Conservation (phyloP, 192 early-diverging fungal species). For the Ambispora gerdemannii region DNA sequence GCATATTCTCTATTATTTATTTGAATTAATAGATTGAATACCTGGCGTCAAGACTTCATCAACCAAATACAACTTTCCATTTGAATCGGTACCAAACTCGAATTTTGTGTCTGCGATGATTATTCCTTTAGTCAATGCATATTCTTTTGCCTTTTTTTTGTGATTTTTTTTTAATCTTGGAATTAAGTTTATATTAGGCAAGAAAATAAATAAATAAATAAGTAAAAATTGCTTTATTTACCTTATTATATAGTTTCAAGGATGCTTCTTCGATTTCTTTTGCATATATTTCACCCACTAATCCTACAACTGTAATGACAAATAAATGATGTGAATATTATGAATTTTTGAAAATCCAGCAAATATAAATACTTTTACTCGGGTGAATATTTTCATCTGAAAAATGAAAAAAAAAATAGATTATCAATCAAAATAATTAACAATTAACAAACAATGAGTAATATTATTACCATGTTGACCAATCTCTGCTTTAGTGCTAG, state of each 20-base stretch:
- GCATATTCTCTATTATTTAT: too few relatives aligned
- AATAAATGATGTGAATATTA: neutral
- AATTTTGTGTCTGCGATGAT: constrained; percentile 99
- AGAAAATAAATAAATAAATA: constrained; percentile 87
- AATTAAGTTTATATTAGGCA: constrained; percentile 96
- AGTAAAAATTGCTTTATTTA: constrained; percentile 64
- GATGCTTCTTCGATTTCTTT: constrained; percentile 71
- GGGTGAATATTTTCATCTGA: constrained; percentile 98
- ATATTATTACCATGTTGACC: constrained; percentile 79
- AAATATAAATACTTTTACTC: constrained; percentile 52
- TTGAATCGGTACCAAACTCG: constrained; percentile 92
- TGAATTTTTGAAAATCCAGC: neutral
- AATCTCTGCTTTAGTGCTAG: constrained; percentile 98
- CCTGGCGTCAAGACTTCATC: constrained; percentile 97
- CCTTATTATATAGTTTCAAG: constrained; percentile 79
- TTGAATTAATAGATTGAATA: constrained; percentile 32
- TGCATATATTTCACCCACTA: constrained; percentile 81
- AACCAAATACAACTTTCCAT: constrained; percentile 78
- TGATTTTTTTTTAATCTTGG: constrained; percentile 83
- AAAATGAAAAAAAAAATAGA: constrained; percentile 29
- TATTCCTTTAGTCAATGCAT: constrained; percentile 80
- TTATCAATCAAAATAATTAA: constrained; percentile 6
- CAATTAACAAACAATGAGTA: neutral
- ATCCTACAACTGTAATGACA: constrained; percentile 52
- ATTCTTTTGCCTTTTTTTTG: constrained; percentile 67